Percentiles rank a stretch among this genome's conserved stretches.
Evolutionary conservation across 345 rosid genomes (phyloP).

Genomic region (Heritiera littoralis): DNA sequence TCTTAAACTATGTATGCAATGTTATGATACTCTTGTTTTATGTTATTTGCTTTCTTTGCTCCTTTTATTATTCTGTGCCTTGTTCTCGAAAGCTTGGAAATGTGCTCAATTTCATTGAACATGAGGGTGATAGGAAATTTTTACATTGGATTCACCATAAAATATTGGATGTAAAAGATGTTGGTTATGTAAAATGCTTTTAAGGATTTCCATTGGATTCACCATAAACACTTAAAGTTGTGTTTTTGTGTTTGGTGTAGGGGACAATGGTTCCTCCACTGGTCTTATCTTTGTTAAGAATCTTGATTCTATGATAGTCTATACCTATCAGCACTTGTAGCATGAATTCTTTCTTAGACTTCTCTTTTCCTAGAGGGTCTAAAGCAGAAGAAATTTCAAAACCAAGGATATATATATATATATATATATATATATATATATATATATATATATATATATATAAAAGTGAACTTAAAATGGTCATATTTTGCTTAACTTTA

Average conservation of each 20-base stretch:
- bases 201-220: not conserved
- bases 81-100: not conserved
- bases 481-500: not conserved
- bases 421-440: no score
- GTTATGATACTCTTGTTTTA: not conserved
- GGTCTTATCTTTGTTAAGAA: not conserved
- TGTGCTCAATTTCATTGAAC: not conserved
- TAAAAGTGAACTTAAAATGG: not conserved
- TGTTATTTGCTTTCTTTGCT: conserved; percentile 5
- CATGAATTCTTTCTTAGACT: not conserved
- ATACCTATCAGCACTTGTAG: not conserved
- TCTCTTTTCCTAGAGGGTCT: not conserved
- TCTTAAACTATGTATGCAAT: not conserved
- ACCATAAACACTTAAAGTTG: no score
- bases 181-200: not conserved
- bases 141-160: not conserved
- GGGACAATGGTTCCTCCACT: not conserved
- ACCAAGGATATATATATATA: not conserved
- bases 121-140: not conserved
- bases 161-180: not conserved
- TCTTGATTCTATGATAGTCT: not conserved
- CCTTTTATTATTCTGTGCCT: not conserved
- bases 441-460: no score
- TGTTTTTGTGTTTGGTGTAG: not conserved
- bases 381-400: not conserved